Percentiles rank a stretch among this genome's conserved stretches.
These are phyloP conservation scores for Apiospora kogelbergensis DNA, from an alignment of 2,329 filamentous ascomycete genomes.

Conservation along the genomic window DNA sequence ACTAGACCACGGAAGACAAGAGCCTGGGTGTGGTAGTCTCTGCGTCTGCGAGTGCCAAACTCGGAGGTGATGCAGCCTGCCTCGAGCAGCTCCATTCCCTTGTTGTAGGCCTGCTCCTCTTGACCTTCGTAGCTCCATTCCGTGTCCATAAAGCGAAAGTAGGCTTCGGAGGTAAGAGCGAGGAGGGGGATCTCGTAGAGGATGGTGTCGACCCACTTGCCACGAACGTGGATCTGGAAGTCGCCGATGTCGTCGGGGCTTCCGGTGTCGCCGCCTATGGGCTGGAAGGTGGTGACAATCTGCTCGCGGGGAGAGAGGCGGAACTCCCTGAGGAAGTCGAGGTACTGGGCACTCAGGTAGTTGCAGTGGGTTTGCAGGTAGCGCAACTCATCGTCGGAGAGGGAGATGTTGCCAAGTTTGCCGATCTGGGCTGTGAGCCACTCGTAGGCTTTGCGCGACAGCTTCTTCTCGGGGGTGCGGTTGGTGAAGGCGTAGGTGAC, in stretches of 20 bases:
- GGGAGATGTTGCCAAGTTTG: constrained; percentile 78
- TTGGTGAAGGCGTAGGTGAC: constrained; percentile 96
- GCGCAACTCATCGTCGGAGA: constrained; percentile 75
- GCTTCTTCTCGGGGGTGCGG: constrained; percentile 88
- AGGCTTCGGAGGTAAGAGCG: constrained; percentile 89
- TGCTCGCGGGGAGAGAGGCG: constrained; percentile 79
- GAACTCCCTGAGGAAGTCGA: constrained; percentile 80
- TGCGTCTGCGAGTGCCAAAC: constrained; percentile 84
- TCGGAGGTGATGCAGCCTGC: constrained; percentile 89
- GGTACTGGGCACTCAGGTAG: constrained; percentile 76
- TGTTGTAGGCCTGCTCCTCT: constrained; percentile 78
- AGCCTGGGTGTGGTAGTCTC: constrained; percentile 94
- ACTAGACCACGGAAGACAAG: constrained; percentile 86
- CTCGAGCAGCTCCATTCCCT: constrained; percentile 75
- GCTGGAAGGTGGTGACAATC: constrained; percentile 67
- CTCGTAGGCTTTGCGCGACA: constrained; percentile 77
- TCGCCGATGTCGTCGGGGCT: constrained; percentile 70
- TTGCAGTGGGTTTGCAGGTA: constrained; percentile 78
- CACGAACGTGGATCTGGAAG: constrained; percentile 73
- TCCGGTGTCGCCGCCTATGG: constrained; percentile 55
- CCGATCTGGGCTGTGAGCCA: constrained; percentile 85
- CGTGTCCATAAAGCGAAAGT: constrained; percentile 93
- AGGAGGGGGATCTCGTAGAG: constrained; percentile 96
- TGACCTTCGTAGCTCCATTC: constrained; percentile 91
- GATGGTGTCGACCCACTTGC: constrained; percentile 91